These are phyloP conservation scores for Flagelloscypha sp. DNA, from an alignment of 768 basidiomycete species.

Conservation along the genomic window DNA sequence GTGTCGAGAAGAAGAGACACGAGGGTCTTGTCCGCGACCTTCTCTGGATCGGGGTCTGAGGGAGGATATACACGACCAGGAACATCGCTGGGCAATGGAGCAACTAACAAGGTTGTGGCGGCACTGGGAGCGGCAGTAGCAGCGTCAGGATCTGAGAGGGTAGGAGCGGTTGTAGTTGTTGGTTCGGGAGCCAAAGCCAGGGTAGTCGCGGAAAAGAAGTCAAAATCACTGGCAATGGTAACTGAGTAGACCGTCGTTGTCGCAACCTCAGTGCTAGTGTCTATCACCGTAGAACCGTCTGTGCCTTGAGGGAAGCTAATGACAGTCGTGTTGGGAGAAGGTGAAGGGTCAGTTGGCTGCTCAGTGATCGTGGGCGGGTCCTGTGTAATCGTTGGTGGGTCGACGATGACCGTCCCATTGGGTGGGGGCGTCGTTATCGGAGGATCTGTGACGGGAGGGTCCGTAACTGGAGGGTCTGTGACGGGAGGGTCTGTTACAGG, in stretches of 20 bases:
- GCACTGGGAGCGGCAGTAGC: conserved; percentile 17
- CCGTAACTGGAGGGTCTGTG: too few relatives aligned
- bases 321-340: too few relatives aligned
- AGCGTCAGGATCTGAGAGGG: conserved; percentile 32
- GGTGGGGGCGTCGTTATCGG: too few relatives aligned
- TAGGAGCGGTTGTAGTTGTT: conserved; percentile 13
- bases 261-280: conserved; percentile 7
- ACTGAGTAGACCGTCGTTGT: conserved; percentile 5
- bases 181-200: conserved; percentile 8
- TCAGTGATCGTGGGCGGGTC: too few relatives aligned
- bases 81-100: conserved; percentile 47
- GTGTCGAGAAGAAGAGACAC: conserved; percentile 61
- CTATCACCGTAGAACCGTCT: too few relatives aligned
- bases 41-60: conserved; percentile 13
- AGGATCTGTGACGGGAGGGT: too few relatives aligned
- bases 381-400: too few relatives aligned
- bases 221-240: conserved; percentile 13
- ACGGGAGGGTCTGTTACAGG: too few relatives aligned
- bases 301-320: conserved; percentile 22
- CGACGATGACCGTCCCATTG: too few relatives aligned
- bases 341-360: too few relatives aligned
- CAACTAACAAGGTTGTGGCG: conserved; percentile 17
- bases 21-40: conserved; percentile 32
- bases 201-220: conserved; percentile 12
- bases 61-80: conserved; percentile 54